Base-by-base conservation (phyloP, 2,329 filamentous ascomycete genomes). In the Exophiala aquamarina region DNA sequence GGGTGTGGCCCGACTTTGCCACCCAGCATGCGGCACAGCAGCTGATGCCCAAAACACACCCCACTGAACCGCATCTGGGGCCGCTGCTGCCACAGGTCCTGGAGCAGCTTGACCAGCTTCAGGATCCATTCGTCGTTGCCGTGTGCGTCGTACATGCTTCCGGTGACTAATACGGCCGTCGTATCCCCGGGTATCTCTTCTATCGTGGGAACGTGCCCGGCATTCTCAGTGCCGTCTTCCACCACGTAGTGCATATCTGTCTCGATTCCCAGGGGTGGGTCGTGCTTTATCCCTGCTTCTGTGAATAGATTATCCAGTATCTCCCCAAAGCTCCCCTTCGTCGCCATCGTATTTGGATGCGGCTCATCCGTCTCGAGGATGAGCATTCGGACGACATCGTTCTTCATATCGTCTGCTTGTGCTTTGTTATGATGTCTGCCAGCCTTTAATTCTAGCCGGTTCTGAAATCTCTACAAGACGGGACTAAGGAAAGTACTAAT, bases 281-380 rank as follows among this genome's bases (percentile, higher is more conserved):
- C 65, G 50, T 82, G 78, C 2, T 67, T 66, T 17, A 68, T 61
- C 3, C 79, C 80, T 2, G 78, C 78, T 26, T 67, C 62, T 17
- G 67, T 63, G 51, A 82, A 78, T 31, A 79, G 70, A 1, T 67
- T 55, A 50, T 80, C 69, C 8, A 82, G 60, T 18, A 82, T 74
- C 32, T 78, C 65, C 7, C 76, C 77, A 56, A 81, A 82, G 4
- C 70, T 70, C 11, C 79, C 79, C n/a, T 65, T 69, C 36, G 72
- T 67, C 14, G 66, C 58, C 36, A 73, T 61, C 1, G 75, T 79
- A 6, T 78, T 69, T 10, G 75, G 72, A 52, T 81, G 74, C 19
- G 77, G 71, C 44, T 72, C 67, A 55, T 83, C 79, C 1, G 79
- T 82, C 61, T 83, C 79, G 6, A 83, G 70, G 48, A 83, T 77